A percentile compares a stretch with the other conserved stretches of the same genome.
These are phyloP conservation scores for Grosmannia huntii DNA, from an alignment of 2,329 filamentous ascomycete species.

Conservation along the genomic window DNA sequence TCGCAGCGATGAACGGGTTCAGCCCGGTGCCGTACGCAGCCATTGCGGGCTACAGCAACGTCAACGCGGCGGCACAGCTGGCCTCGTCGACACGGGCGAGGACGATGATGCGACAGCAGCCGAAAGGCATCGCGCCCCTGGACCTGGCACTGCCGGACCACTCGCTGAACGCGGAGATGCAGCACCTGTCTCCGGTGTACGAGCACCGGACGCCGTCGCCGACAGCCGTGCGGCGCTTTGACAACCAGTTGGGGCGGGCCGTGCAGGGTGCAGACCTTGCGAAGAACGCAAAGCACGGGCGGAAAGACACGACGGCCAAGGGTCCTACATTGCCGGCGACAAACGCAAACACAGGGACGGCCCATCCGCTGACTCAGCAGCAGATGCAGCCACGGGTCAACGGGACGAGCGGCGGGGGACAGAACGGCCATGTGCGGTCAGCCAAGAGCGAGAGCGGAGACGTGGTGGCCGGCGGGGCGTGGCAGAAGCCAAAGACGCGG, in stretches of 20 bases:
- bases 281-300: not conserved
- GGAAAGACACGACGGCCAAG: conserved; percentile 3
- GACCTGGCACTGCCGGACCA: conserved; percentile 39
- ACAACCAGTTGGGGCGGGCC: conserved; percentile 2
- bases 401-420: conserved; percentile 14
- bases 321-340: too few species aligned
- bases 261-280: not conserved
- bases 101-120: conserved; percentile 27
- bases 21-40: conserved; percentile 14
- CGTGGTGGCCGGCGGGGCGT: conserved; percentile 21
- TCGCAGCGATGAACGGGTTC: conserved; percentile 15
- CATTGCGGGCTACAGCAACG: conserved; percentile 15
- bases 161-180: conserved; percentile 28
- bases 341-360: not conserved
- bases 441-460: conserved; percentile 40
- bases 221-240: conserved; percentile 40
- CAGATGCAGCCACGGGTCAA: conserved; percentile 16
- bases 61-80: conserved; percentile 18
- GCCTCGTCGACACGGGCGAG: conserved; percentile 23
- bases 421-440: conserved; percentile 38
- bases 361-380: conserved; percentile 8
- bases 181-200: conserved; percentile 59
- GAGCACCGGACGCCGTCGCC: conserved; percentile 63
- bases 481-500: conserved; percentile 47
- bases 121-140: conserved; percentile 40